Conservation (phyloP, 192 early-diverging fungal genomes). For the Rhizoclosmatium globosum region DNA sequence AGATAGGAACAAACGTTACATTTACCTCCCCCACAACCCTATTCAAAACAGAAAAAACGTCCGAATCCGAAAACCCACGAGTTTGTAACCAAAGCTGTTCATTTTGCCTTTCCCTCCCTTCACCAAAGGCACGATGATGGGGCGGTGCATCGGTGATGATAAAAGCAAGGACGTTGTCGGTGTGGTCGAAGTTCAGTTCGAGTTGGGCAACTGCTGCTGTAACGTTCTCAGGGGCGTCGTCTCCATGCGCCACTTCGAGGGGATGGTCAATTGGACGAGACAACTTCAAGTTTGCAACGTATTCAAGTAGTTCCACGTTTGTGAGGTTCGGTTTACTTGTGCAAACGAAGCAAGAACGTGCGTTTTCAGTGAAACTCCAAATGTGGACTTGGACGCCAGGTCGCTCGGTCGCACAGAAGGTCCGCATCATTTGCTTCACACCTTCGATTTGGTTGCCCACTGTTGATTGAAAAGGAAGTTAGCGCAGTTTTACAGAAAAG, state of each 20-base stretch:
- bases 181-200: slow-evolving; percentile 4
- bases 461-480: neutral
- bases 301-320: neutral
- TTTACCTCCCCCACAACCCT: slow-evolving; percentile 29
- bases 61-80: slow-evolving; percentile 18
- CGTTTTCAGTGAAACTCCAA: slow-evolving; percentile 35
- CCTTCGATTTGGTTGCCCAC: slow-evolving; percentile 39
- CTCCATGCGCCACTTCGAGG: neutral
- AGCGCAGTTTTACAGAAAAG: neutral
- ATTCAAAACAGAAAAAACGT: slow-evolving; percentile 40
- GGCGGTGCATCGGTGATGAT: slow-evolving; percentile 42
- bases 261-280: slow-evolving; percentile 8
- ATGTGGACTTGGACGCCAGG: slow-evolving; percentile 30
- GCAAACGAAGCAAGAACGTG: slow-evolving; percentile 8
- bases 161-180: slow-evolving; percentile 40
- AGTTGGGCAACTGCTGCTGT: slow-evolving; percentile 28
- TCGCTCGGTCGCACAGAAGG: slow-evolving; percentile 30
- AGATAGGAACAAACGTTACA: slow-evolving; percentile 44
- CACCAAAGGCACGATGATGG: slow-evolving; percentile 26
- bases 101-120: neutral
- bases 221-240: slow-evolving; percentile 45
- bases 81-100: slow-evolving; percentile 22
- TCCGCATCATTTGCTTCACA: slow-evolving; percentile 36
- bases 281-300: neutral
- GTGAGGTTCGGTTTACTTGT: neutral